These are phyloP conservation scores for Lycium barbarum DNA, from an alignment of 257 asterid genomes.

Conservation along the genomic window DNA sequence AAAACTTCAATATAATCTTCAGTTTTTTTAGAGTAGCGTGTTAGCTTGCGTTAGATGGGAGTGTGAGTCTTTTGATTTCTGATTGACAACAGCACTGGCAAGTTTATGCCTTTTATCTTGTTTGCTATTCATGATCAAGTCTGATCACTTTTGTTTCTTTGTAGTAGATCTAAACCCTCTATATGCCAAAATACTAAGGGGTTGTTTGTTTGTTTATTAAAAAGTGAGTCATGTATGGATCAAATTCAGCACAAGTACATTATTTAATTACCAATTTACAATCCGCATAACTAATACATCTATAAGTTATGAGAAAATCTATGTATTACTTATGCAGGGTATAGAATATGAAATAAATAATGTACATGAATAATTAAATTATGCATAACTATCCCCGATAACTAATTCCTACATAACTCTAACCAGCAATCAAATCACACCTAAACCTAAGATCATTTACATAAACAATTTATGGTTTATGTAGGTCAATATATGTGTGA, in stretches of 20 bases:
- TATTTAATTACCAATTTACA: no score
- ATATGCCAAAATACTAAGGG: background rate
- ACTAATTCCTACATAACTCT: no score
- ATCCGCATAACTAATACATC: no score
- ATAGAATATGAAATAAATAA: no score
- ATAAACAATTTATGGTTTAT: background rate
- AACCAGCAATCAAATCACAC: no score
- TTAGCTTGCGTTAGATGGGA: background rate
- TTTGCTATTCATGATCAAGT: background rate
- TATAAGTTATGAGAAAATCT: no score
- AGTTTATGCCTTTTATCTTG: background rate
- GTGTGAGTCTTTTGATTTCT: background rate
- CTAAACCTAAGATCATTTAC: background rate
- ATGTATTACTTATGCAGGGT: no score
- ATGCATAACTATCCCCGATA: no score
- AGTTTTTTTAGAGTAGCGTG: background rate
- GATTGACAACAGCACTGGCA: slow-evolving; percentile 21
- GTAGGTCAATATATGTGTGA: background rate
- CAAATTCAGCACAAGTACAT: no score
- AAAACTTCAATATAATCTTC: slow-evolving; percentile 22
- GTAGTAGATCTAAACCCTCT: background rate
- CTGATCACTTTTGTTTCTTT: background rate
- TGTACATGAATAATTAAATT: no score
- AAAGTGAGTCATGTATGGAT: no score
- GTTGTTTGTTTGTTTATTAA: no score